phyloP scores from a whole-genome alignment of 2,329 filamentous ascomycete species.

The Sporothrix dimorphospora region DNA sequence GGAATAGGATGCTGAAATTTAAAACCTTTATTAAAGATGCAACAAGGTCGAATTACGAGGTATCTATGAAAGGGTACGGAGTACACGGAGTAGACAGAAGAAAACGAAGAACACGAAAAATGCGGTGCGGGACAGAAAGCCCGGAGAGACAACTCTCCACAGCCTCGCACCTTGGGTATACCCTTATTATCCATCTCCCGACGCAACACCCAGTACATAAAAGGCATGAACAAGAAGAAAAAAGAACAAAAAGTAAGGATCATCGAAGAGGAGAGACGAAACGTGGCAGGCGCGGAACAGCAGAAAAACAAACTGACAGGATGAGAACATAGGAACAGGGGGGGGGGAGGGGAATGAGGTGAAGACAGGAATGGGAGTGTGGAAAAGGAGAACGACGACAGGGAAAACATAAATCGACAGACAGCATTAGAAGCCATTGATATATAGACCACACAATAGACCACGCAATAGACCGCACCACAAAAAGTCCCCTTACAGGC shows the following conservation, averaged over 20 bases:
- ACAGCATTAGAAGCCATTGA: constrained; percentile 16
- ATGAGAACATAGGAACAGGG: constrained; percentile 9
- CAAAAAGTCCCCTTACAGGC: too few relatives aligned
- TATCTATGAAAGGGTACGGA: constrained; percentile 20
- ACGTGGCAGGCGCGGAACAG: not conserved
- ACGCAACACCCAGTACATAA: constrained; percentile 12
- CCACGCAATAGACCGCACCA: not conserved
- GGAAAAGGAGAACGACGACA: not conserved
- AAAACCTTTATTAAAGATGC: constrained; percentile 14
- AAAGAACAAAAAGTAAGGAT: not conserved
- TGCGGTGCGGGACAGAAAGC: not conserved
- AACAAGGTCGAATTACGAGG: constrained; percentile 24
- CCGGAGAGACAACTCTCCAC: not conserved
- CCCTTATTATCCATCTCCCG: constrained; percentile 19
- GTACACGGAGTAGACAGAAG: constrained; percentile 23
- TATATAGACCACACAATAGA: constrained; percentile 7
- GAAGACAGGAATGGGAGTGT: not conserved
- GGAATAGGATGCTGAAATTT: constrained; percentile 18
- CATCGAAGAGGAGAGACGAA: constrained; percentile 8
- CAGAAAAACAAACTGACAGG: constrained; percentile 4
- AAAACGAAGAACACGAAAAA: constrained; percentile 6
- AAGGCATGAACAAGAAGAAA: constrained; percentile 12
- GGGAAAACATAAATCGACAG: not conserved
- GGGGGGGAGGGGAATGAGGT: not conserved
- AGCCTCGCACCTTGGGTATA: constrained; percentile 18